Base-by-base conservation (phyloP, 352 stramenopile species). In the Lagenidium giganteum region DNA sequence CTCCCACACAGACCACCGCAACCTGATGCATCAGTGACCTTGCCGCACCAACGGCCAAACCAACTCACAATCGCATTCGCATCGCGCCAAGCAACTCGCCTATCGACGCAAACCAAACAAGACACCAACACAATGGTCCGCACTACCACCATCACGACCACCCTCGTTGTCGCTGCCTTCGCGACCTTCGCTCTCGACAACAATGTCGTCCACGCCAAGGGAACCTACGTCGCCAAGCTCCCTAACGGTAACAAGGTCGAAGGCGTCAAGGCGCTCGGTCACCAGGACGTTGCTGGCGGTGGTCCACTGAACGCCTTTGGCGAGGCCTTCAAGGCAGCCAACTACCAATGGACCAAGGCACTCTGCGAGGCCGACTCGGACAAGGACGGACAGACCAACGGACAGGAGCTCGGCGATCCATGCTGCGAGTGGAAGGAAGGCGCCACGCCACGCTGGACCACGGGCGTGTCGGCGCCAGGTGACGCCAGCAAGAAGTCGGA, bases 371-470 rank as follows among this genome's bases (percentile, higher is more conserved):
- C 55, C 22, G 83, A 95, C 50, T 82, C 62, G 31, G 83, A 95
- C 39, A 65, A 71, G 21, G 83, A 95, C 47, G 83, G 83, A 1
- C 63, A 78, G 26, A 93, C 80, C 31, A 95, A 95, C 61, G 81
- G 81, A 25, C 57, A 58, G 30, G 50, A 58, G 30, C 42, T 58
- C n/a, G 50, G 50, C 14, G 50, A 58, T 28, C 50, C 50, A 23
- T 58, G 50, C 36, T 58, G 50, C 26, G 26, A 46, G 22, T 58
- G 50, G 50, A 41, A 43, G n/a, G 47, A 58, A 14, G 59, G 37
- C 39, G 20, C 35, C 13, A 60, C 60, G 9, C 47, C 51, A 16
- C n/a, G 29, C 14, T 67, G 57, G 57, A 47, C 31, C 25, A 53
- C 22, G 4, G 57, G 57, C 27, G 47, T 67, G 22, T 67, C 57